phyloP scores from a whole-genome alignment of 495 filamentous ascomycete species.

The Penicillium roqueforti region DNA sequence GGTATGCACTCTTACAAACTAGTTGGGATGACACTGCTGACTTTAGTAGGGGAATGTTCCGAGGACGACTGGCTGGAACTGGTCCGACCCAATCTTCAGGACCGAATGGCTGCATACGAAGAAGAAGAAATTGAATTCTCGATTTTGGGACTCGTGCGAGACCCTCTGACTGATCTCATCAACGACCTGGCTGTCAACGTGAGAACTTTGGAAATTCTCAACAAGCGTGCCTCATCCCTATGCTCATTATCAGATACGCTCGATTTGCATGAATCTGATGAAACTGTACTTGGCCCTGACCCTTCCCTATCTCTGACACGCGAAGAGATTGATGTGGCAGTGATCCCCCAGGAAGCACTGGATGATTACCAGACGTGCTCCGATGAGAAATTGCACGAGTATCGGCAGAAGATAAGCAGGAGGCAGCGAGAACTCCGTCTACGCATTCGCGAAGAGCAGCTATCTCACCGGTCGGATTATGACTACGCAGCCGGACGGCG shows the following conservation, averaged over 20 bases:
- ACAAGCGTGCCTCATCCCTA: constrained; percentile 27
- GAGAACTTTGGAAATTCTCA: constrained; percentile 33
- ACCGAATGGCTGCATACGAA: constrained; percentile 50
- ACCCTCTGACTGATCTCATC: constrained; percentile 44
- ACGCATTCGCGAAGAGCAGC: constrained; percentile 43
- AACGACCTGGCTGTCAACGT: constrained; percentile 46
- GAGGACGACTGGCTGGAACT: constrained; percentile 48
- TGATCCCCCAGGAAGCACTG: constrained; percentile 12
- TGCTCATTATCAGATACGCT: neutral
- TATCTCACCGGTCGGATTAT: constrained; percentile 39
- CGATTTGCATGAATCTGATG: constrained; percentile 17
- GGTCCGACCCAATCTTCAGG: constrained; percentile 43
- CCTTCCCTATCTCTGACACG: constrained; percentile 32
- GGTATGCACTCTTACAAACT: constrained; percentile 43
- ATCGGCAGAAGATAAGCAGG: constrained; percentile 28
- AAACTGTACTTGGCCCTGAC: constrained; percentile 33
- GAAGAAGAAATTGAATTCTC: constrained; percentile 56
- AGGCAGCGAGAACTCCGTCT: constrained; percentile 33
- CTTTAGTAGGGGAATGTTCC: constrained; percentile 30
- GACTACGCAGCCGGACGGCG: constrained; percentile 43
- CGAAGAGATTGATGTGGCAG: constrained; percentile 30
- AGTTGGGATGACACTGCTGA: neutral
- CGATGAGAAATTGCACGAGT: constrained; percentile 22
- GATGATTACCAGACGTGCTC: constrained; percentile 20
- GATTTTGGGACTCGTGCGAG: constrained; percentile 50